Evolutionary conservation across 2,329 filamentous ascomycete species (phyloP), one percentile per base, ranked within the genome.

Genomic region (Penicillium expansum): DNA sequence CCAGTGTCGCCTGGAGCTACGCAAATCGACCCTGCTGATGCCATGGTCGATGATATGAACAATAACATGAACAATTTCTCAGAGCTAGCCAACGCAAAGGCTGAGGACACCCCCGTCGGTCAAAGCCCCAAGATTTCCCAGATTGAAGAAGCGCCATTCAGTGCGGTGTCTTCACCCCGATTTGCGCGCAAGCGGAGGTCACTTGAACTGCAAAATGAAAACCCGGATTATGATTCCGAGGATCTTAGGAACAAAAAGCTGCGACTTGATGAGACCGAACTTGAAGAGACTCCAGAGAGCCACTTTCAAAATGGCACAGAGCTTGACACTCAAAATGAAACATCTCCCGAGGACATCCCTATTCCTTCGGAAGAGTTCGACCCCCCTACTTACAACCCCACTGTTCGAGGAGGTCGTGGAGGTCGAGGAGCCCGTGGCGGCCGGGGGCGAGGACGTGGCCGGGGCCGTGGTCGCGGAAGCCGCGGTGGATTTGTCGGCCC

Each of bases 381-480:
- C 49, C 30, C 30, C n/a, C 16, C 50, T 24, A 35, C 29, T 39
- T 52, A 22, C n/a, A 32, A 32, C 11, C 16, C 44, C 13, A 6
- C 42, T 18, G 51, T 45, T 43, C 51, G 62, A 33, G 56, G 60
- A 24, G 60, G 62, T 20, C 62, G 62, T 51, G 60, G 60, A 37
- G 49, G 61, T 8, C 55, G 60, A 11, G 61, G 62, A 43, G 43
- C 55, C 16, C 55, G 56, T 32, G 55, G 58, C 29, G 64, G 61
- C 33, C 70, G 72, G 52, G 63, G 71, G 39, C 68, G 70, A 3
- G 71, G 71, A 7, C 69, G 74, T 45, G 67, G 64, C 42, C 66
- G 69, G 35, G 58, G 68, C 48, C 68, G 74, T 56, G 73, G 71
- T 37, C 69, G 73, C 35, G 71, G 71, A 29, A 65, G 72, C 42